Evolutionary conservation across 257 asterid species (phyloP), one percentile per base, ranked within the genome.

Genomic region (Jacaranda copaia): DNA sequence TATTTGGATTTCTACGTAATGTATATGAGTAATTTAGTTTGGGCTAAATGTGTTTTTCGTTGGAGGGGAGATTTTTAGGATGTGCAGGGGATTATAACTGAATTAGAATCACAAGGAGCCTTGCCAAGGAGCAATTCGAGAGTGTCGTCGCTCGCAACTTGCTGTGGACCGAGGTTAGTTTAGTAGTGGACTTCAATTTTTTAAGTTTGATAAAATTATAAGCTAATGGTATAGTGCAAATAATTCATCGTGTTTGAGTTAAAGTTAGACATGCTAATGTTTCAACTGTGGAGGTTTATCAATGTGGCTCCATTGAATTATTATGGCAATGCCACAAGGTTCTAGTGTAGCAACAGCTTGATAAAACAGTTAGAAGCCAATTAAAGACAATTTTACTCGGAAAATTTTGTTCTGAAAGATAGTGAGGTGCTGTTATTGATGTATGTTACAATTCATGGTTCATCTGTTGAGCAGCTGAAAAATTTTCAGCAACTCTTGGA

Each of bases 131-230:
- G 99, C 88, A 96, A 96, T 86, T 96, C 99, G 19, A 92, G 99
- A 85, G 99, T 96, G 81, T 96, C 98, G 32, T 96, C 99, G 12
- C 97, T 96, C 12, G 99, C 99, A 7, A 93, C 99, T 49, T 96
- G 99, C 89, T 93, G 99, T 79, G 99, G 99, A 81, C 97, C 97
- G n/a, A 92, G 99, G 99, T 96, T 79, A 65, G 90, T 71, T 87
- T 39, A 49, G 58, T 25, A 25, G 36, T 74, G 63, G 52, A 73
- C 11, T 60, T 68, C 76, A 43, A 8, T 48, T 52, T 72, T 36
- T 79, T 39, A 38, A 45, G 55, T 62, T 68, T 19, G 59, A 63
- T 75, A 19, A 65, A 45, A 35, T 76, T 35, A 25, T 0, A 25
- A 25, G 32, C 32, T 25, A 25, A 25, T 25, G 1, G 32, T 25